phyloP scores from a whole-genome alignment of 1,139 yeast species.

The Sugiyamaella pinicola region DNA sequence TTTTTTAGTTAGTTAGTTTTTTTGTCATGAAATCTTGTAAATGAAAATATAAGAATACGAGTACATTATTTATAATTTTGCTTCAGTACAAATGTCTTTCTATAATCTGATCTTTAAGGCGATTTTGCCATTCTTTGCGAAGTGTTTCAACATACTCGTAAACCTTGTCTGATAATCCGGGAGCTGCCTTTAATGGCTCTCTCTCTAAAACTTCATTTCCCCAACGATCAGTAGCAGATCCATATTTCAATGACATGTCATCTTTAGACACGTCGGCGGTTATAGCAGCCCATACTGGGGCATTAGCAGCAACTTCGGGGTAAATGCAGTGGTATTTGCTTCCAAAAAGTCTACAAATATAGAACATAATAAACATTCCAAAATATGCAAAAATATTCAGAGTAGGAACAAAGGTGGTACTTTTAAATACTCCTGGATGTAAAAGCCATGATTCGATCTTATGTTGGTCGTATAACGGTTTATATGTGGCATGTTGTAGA shows the following conservation, averaged over 20 bases:
- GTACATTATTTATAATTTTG: not conserved
- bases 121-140: constrained; percentile 65
- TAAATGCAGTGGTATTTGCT: constrained; percentile 86
- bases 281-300: constrained; percentile 66
- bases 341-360: constrained; percentile 79
- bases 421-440: constrained; percentile 93
- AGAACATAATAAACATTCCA: constrained; percentile 83
- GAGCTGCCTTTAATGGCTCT: constrained; percentile 47
- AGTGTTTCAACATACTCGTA: constrained; percentile 59
- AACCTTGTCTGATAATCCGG: constrained; percentile 67
- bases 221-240: constrained; percentile 65
- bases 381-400: constrained; percentile 76
- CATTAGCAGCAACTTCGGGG: constrained; percentile 88
- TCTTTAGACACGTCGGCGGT: constrained; percentile 50
- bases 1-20: constrained; percentile 2
- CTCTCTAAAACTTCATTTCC: constrained; percentile 67
- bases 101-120: constrained; percentile 69
- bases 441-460: constrained; percentile 73
- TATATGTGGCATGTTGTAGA: constrained; percentile 70
- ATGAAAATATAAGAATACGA: not conserved
- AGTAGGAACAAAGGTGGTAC: constrained; percentile 75
- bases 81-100: constrained; percentile 35
- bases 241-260: constrained; percentile 63
- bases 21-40: not conserved
- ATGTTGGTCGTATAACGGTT: constrained; percentile 48